These are phyloP conservation scores for Kuraishia capsulata DNA, from an alignment of 805 yeast genomes.

Conservation along the genomic window DNA sequence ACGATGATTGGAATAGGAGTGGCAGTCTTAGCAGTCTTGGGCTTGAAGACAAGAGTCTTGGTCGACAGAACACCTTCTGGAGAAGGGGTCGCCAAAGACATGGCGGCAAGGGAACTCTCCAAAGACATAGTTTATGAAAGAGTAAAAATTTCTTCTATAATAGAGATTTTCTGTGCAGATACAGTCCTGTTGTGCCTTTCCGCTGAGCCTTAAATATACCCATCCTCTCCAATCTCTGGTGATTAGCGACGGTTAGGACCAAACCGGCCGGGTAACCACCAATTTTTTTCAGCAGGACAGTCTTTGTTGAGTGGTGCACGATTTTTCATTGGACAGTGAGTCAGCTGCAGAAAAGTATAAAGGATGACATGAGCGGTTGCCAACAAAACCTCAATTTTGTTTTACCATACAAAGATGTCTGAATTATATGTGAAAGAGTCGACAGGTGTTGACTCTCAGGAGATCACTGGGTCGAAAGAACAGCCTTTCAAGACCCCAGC, in stretches of 20 bases:
- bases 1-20: conserved; percentile 73
- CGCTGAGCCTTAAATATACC: too few relatives aligned
- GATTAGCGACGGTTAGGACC: background rate
- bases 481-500: conserved; percentile 79
- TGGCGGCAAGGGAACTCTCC: conserved; percentile 57
- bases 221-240: background rate
- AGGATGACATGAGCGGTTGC: too few relatives aligned
- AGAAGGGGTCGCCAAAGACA: conserved; percentile 49
- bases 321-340: too few relatives aligned
- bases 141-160: background rate
- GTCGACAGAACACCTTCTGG: conserved; percentile 44
- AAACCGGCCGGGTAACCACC: too few relatives aligned
- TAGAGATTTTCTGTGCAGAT: background rate
- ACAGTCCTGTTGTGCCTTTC: too few relatives aligned
- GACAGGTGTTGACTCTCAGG: conserved; percentile 55
- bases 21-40: conserved; percentile 80
- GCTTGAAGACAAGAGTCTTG: conserved; percentile 81
- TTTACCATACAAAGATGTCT: conserved; percentile 16
- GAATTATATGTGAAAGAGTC: conserved; percentile 62
- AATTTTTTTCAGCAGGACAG: too few relatives aligned
- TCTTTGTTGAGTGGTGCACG: too few relatives aligned
- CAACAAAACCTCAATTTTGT: too few relatives aligned
- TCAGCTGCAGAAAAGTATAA: too few relatives aligned
- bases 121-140: conserved; percentile 39
- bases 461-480: conserved; percentile 53